Conservation (phyloP, 2,329 filamentous ascomycete genomes). For the Aspergillus pseudoterreus region DNA sequence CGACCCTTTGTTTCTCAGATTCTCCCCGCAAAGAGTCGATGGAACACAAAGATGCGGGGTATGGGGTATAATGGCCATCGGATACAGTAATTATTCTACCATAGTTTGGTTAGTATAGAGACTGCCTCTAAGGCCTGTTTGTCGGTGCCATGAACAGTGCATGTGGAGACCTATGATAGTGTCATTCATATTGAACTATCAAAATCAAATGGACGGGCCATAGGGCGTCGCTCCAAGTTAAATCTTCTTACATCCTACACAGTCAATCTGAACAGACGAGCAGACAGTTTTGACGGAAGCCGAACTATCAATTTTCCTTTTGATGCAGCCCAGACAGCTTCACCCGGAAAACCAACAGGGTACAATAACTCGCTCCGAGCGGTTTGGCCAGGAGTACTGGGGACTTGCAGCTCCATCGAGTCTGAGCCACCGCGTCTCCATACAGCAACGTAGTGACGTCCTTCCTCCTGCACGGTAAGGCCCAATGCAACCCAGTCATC, state of each 20-base stretch:
- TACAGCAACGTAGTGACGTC: slow-evolving; percentile 14
- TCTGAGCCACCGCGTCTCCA: slow-evolving; percentile 19
- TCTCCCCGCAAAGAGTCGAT: no score
- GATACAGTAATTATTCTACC: no score
- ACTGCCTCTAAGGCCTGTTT: no score
- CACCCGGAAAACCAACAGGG: slow-evolving; percentile 4
- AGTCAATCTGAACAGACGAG: slow-evolving; percentile 10
- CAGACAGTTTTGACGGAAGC: slow-evolving; percentile 3
- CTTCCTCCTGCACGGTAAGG: slow-evolving; percentile 6
- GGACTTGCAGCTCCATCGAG: slow-evolving; percentile 3
- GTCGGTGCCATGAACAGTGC: no score
- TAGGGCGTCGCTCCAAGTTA: no score
- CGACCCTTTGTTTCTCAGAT: no score
- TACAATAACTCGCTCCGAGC: slow-evolving; percentile 7
- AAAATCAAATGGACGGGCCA: no score
- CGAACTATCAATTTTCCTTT: slow-evolving; percentile 2
- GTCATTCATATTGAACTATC: no score
- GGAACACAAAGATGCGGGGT: no score
- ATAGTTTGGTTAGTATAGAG: no score
- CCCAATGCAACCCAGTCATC: slow-evolving; percentile 31
- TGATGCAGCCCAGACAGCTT: background rate
- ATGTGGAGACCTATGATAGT: no score
- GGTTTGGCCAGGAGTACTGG: background rate
- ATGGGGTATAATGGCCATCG: no score
- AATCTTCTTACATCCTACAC: background rate